Evolutionary conservation across 768 basidiomycete species (phyloP).

Genomic region (Tulasnella sp.): DNA sequence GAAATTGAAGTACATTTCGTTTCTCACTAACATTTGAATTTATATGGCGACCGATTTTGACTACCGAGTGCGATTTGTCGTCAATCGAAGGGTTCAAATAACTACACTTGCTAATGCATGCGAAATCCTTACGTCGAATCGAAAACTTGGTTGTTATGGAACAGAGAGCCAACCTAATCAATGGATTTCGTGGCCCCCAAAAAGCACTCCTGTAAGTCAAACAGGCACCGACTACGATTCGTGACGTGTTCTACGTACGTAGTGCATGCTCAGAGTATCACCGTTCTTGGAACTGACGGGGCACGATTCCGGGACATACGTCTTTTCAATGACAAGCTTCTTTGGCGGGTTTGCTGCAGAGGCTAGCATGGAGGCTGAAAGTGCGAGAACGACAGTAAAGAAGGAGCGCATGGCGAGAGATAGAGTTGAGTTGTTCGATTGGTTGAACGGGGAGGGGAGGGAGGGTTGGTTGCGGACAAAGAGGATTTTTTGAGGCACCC

Average conservation of each 20-base stretch:
- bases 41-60: neutral
- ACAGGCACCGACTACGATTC: neutral
- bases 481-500: neutral
- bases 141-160: neutral
- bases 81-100: neutral
- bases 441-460: neutral
- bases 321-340: conserved; percentile 14
- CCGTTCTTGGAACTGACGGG: conserved; percentile 35
- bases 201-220: conserved; percentile 54
- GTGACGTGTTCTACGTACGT: conserved; percentile 41
- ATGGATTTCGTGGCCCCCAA: too few relatives aligned
- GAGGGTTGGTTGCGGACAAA: neutral
- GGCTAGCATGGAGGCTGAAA: neutral
- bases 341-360: conserved; percentile 12
- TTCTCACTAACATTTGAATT: neutral
- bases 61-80: neutral
- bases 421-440: neutral
- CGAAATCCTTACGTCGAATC: neutral
- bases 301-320: conserved; percentile 15
- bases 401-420: neutral
- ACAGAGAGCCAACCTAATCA: conserved; percentile 23
- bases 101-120: neutral
- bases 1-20: neutral
- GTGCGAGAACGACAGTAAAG: neutral
- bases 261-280: conserved; percentile 66